A percentile compares a stretch with the other conserved stretches of the same genome.
phyloP scores from a whole-genome alignment of 371 early-diverging fungal species.

The Nosema granulosis region DNA sequence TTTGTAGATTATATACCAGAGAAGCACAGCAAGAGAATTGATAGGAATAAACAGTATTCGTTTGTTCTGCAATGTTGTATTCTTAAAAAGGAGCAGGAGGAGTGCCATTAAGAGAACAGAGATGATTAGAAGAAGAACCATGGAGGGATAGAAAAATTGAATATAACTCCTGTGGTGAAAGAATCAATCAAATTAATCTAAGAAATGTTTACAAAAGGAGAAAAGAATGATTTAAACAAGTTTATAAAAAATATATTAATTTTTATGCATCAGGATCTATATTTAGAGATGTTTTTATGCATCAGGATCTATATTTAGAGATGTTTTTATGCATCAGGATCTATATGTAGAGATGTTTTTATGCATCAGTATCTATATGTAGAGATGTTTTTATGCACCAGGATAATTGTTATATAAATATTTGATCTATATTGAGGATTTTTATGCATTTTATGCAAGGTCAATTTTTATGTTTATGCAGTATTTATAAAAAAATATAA shows the following conservation, averaged over 20 bases:
- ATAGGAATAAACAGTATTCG: constrained; percentile 27
- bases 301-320: no score
- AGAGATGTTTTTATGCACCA: no score
- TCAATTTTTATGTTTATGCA: neutral
- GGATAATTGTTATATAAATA: no score
- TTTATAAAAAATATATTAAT: neutral
- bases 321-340: no score
- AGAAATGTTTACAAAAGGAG: neutral
- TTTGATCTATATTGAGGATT: no score
- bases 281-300: no score
- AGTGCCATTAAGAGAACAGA: neutral
- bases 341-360: no score
- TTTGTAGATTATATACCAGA: constrained; percentile 4
- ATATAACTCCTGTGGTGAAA: neutral
- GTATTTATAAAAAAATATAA: constrained; percentile 10
- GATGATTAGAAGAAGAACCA: neutral
- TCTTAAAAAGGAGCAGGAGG: neutral
- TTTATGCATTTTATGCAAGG: neutral
- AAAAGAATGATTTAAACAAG: neutral
- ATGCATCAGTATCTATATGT: no score
- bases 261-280: no score
- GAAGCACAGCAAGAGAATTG: neutral
- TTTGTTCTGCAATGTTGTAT: neutral
- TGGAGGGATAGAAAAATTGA: neutral
- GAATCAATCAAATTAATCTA: neutral